Base-by-base conservation (phyloP, 192 early-diverging fungal genomes). In the Globomyces pollinis-pini region DNA sequence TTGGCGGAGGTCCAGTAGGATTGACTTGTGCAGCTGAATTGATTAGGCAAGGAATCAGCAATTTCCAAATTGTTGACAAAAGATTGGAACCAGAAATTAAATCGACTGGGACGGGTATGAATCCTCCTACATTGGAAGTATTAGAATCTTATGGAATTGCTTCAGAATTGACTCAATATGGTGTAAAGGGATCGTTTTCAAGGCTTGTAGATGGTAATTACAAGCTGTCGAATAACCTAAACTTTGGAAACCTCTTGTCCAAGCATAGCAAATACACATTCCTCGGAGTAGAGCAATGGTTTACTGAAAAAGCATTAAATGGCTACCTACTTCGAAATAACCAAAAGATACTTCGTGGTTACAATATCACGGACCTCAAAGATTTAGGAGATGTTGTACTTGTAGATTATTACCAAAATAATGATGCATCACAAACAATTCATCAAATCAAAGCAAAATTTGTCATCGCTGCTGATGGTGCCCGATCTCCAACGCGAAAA, bases 391-490 rank as follows among this genome's bases (percentile, higher is more conserved):
- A 47, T 26, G 6, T 47, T 47, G 44, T 47, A n/a, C 23, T 28
- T 12, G 53, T 41, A 8, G 53, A 55, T 21, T 55, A 55, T 41
- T 43, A 12, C 13, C 13, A 43, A 6, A 18, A 18, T 18, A 7
- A 16, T 12, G 23, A 28, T 47, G 44, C 20, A 16, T 16, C 23
- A 12, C 44, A 47, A 47, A 9, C 9, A 7, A 26, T 28, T 5
- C 16, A 7, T n/a, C 5, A 9, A 43, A 43, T 43, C 16, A 43
- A 18, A 18, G 50, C 21, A 5, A 24, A 52, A 16, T 52, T 24
- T 16, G 21, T 55, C 9, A 41, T 55, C 23, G 53, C 23, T 3
- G 34, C 35, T 5, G 53, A 55, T 55, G 53, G 53, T 9, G 53
- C 23, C 6, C 6, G 29, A n/a, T 55, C 53, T 26, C 7, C 38